Percentiles rank a stretch among this genome's conserved stretches.
phyloP scores from a whole-genome alignment of 2,329 filamentous ascomycete genomes.

The Colletotrichum musae region DNA sequence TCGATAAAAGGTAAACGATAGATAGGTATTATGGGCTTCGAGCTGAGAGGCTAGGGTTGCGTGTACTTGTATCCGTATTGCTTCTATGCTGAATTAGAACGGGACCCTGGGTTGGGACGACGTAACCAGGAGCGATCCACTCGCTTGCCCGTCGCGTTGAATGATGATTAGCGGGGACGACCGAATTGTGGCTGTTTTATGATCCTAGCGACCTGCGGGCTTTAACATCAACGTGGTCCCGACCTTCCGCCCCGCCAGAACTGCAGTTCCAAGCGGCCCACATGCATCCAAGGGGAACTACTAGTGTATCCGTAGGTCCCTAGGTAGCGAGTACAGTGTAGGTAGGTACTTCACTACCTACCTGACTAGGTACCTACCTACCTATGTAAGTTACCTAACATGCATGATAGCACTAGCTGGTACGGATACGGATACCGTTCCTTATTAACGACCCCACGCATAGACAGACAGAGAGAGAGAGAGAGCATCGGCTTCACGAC shows the following conservation, averaged over 20 bases:
- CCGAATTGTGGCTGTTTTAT: conserved; percentile 26
- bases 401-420: too few relatives aligned
- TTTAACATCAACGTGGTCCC: conserved; percentile 9
- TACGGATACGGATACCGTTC: too few relatives aligned
- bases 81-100: not conserved
- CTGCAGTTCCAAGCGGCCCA: conserved; percentile 6
- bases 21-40: not conserved
- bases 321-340: too few relatives aligned
- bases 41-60: not conserved
- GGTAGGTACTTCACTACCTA: too few relatives aligned
- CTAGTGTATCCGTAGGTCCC: too few relatives aligned
- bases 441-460: too few relatives aligned
- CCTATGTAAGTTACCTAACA: too few relatives aligned
- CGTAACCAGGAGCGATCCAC: conserved; percentile 23
- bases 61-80: too few relatives aligned
- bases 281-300: not conserved
- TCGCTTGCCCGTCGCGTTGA: conserved; percentile 20
- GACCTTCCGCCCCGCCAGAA: not conserved
- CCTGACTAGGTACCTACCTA: too few relatives aligned
- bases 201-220: conserved; percentile 21
- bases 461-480: too few relatives aligned
- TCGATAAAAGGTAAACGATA: not conserved
- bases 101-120: conserved; percentile 33
- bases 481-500: too few relatives aligned
- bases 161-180: conserved; percentile 27